Evolutionary conservation across 2,329 filamentous ascomycete species (phyloP), one percentile per base, ranked within the genome.

Genomic region (Didymellaceae sp.): DNA sequence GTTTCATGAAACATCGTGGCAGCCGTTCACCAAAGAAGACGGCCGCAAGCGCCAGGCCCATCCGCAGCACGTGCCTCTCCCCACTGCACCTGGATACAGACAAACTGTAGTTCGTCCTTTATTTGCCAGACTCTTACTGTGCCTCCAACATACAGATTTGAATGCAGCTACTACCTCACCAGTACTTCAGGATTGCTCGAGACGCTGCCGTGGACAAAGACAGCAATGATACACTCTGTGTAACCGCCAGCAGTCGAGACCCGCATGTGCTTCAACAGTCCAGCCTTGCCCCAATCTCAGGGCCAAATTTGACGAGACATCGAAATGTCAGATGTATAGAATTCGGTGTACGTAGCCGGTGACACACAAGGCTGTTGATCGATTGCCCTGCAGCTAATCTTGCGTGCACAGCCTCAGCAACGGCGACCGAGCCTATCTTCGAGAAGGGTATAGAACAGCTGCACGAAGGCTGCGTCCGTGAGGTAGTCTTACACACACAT

Each of bases 1-100:
- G 50, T 54, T 57, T 57, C 37, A 53, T 53, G 54, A 57, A 57
- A 54, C 51, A 24, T 42, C 35, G 37, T 45, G 40, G 54, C 49
- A 45, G 50, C 38, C 37, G 40, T 37, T 25, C 43, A 25, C 26
- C 35, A 44, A 20, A 45, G 22, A 44, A 38, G 34, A 22, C 38
- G 31, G 52, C 44, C 39, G 51, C 45, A 46, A 44, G 37, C 47
- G 48, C 42, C 41, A 50, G 26, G 51, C 54, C 47, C 42, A 41
- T 45, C 22, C 14, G 45, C 45, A 44, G 52, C 55, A 58, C 47
- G 45, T 55, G 51, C 47, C 32, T 34, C 14, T 33, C 24, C 32
- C 43, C 38, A 39, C 49, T 16, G 21, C 26, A 22, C 14, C 1
- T 30, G 13, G 14, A 34, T 30, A 38, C 43, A n/a, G n/a, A 48